Evolutionary conservation across 148 eudicot genomes (phyloP).

Genomic region (Beta vulgaris): DNA sequence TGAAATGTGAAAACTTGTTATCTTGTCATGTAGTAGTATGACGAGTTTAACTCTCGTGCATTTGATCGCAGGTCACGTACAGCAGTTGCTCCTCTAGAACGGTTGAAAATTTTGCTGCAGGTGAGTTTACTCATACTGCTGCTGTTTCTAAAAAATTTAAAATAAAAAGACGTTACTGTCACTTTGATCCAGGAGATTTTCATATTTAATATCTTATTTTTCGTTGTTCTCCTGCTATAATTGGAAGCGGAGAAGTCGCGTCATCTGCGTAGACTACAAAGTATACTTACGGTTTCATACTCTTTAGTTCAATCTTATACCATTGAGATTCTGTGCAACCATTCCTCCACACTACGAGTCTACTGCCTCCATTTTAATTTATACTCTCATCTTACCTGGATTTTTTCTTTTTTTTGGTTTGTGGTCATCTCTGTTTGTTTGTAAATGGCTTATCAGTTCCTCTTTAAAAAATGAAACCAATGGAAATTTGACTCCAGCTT

Average conservation of each 20-base stretch:
- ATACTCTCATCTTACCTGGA: not conserved
- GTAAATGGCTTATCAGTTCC: not conserved
- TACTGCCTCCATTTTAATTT: not conserved
- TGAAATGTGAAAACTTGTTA: not conserved
- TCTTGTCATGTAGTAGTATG: too few species aligned
- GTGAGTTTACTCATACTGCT: constrained; percentile 30
- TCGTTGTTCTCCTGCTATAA: not conserved
- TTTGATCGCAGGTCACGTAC: constrained; percentile 67
- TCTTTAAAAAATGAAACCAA: not conserved
- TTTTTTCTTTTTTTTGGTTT: not conserved
- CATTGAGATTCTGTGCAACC: not conserved
- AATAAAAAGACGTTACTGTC: too few species aligned
- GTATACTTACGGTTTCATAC: not conserved
- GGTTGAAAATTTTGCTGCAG: constrained; percentile 84
- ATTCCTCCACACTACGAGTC: not conserved
- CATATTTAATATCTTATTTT: not conserved
- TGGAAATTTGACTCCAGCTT: not conserved
- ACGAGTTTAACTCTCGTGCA: not conserved
- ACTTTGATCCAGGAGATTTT: not conserved
- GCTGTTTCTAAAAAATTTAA: too few species aligned
- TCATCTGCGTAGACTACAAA: not conserved
- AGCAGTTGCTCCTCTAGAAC: constrained; percentile 88
- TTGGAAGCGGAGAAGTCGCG: not conserved
- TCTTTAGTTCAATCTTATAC: not conserved
- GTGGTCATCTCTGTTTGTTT: not conserved